Percentiles rank a stretch among this genome's conserved stretches.
Evolutionary conservation across 2,329 filamentous ascomycete species (phyloP).

Genomic region (Exserohilum rostratum): DNA sequence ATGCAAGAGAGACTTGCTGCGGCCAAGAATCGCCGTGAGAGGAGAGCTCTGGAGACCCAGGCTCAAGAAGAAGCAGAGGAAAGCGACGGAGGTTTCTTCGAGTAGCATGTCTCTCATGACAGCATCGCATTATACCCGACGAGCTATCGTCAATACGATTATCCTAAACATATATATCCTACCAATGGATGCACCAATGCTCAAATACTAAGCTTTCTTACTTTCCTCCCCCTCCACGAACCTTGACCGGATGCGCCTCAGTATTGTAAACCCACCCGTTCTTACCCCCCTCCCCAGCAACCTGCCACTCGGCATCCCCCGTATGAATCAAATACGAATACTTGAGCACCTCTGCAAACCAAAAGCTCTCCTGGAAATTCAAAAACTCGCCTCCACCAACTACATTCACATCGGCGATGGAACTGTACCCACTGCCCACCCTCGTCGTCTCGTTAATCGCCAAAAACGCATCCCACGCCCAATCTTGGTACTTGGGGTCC

Average conservation of each 20-base stretch:
- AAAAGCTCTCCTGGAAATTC: constrained; percentile 85
- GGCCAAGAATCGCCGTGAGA: constrained; percentile 26
- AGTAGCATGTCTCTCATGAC: constrained; percentile 24
- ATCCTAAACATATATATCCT: not conserved
- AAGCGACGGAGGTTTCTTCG: constrained; percentile 49
- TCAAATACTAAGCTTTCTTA: not conserved
- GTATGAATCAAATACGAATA: constrained; percentile 75
- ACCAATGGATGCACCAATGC: not conserved
- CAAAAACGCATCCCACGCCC: constrained; percentile 80
- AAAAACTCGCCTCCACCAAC: constrained; percentile 64
- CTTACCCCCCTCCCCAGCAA: constrained; percentile 51
- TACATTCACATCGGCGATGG: constrained; percentile 69
- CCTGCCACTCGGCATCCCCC: constrained; percentile 65
- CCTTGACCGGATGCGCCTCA: constrained; percentile 66
- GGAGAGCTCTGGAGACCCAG: constrained; percentile 23
- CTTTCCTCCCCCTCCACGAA: constrained; percentile 27
- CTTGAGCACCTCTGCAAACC: constrained; percentile 87
- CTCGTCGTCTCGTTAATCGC: constrained; percentile 69
- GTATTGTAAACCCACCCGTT: constrained; percentile 69
- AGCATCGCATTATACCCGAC: constrained; percentile 24
- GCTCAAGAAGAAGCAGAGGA: constrained; percentile 39
- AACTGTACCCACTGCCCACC: constrained; percentile 70
- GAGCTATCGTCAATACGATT: constrained; percentile 4
- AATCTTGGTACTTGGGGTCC: constrained; percentile 77
- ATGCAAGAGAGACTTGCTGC: constrained; percentile 19